These are phyloP conservation scores for Sarocladium strictum DNA, from an alignment of 2,329 filamentous ascomycete genomes.

Conservation along the genomic window DNA sequence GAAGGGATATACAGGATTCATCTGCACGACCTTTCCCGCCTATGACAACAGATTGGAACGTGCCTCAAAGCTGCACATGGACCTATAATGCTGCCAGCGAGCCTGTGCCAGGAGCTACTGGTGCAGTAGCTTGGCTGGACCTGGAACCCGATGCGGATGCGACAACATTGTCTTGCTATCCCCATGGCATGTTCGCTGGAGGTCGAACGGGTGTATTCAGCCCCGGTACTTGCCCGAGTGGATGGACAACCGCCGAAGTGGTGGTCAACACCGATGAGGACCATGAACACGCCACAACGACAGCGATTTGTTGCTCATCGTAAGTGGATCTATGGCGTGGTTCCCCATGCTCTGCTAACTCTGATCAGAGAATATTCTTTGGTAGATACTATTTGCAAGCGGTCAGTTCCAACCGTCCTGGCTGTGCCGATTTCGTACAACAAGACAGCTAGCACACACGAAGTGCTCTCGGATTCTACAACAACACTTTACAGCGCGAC, in stretches of 20 bases:
- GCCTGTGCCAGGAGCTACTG: conserved; percentile 18
- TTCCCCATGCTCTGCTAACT: not conserved
- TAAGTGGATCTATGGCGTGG: conserved; percentile 20
- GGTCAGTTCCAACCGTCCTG: conserved; percentile 27
- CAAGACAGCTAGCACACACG: conserved; percentile 26
- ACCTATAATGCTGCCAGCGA: conserved; percentile 27
- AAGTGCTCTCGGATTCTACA: conserved; percentile 27
- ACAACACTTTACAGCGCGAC: conserved; percentile 32
- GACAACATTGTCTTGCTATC: conserved; percentile 33
- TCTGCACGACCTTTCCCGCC: conserved; percentile 19
- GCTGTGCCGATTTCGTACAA: conserved; percentile 32
- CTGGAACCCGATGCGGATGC: conserved; percentile 28
- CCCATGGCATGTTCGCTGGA: conserved; percentile 31
- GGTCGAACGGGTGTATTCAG: conserved; percentile 33
- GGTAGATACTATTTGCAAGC: conserved; percentile 27
- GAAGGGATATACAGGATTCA: not conserved
- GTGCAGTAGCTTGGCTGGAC: conserved; percentile 30
- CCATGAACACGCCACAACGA: conserved; percentile 27
- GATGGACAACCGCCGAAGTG: conserved; percentile 33
- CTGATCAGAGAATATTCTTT: conserved; percentile 27
- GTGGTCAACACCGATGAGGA: conserved; percentile 22
- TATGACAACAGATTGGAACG: conserved; percentile 32
- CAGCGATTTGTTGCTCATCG: conserved; percentile 35
- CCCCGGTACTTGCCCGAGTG: conserved; percentile 31
- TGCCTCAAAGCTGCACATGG: conserved; percentile 30